A percentile compares a stretch with the other conserved stretches of the same genome.
These are phyloP conservation scores for Setaria viridis DNA, from an alignment of 202 grass and related monocot genomes.

Conservation along the genomic window DNA sequence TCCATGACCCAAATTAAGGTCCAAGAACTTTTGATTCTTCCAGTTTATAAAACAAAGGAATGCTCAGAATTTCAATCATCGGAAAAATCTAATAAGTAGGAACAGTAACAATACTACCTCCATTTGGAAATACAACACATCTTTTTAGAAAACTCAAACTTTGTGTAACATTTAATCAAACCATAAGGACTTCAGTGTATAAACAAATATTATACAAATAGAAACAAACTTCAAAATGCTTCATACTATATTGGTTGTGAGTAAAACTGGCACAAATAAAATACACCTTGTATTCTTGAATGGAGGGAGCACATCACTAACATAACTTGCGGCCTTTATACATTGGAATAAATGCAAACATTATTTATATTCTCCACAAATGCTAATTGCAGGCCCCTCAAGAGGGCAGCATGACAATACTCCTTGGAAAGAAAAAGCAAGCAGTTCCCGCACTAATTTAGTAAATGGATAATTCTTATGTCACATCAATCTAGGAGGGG, in stretches of 20 bases:
- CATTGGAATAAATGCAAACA: background rate
- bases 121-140: too few species aligned
- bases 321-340: background rate
- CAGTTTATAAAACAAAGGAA: too few species aligned
- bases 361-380: background rate
- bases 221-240: background rate
- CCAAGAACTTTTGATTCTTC: too few species aligned
- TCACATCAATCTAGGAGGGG: background rate
- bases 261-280: background rate
- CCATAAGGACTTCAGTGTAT: background rate
- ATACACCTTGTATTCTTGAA: background rate
- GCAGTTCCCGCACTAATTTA: background rate
- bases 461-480: background rate
- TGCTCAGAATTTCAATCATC: too few species aligned
- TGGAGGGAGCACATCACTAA: background rate
- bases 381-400: background rate
- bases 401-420: background rate
- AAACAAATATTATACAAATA: background rate
- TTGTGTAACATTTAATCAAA: too few species aligned
- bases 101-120: too few species aligned
- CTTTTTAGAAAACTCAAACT: too few species aligned
- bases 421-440: background rate
- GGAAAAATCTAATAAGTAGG: too few species aligned
- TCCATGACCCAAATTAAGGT: too few species aligned
- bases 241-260: background rate